Conservation (phyloP, 1,139 yeast species). For the Tardiomyces blankii region DNA sequence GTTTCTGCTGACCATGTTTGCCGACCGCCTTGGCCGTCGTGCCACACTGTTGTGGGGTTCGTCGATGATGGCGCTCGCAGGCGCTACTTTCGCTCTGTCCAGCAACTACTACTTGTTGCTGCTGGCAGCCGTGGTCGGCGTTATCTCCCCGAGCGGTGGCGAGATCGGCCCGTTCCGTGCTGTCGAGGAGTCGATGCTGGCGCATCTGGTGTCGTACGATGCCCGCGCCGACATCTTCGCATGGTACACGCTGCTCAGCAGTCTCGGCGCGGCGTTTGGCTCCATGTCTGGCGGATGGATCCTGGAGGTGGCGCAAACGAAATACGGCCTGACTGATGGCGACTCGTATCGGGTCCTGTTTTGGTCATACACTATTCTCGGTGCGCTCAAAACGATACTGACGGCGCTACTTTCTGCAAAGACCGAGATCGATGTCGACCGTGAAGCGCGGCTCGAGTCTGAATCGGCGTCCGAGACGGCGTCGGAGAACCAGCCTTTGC, state of each 20-base stretch:
- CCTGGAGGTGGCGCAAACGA: conserved; percentile 34
- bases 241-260: conserved; percentile 53
- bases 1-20: conserved; percentile 63
- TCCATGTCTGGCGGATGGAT: conserved; percentile 52
- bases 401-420: conserved; percentile 43
- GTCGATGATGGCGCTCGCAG: conserved; percentile 59
- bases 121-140: conserved; percentile 52
- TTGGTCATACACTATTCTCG: conserved; percentile 44
- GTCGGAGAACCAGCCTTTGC: conserved; percentile 1
- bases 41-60: conserved; percentile 55
- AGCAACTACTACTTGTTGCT: conserved; percentile 45
- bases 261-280: conserved; percentile 71
- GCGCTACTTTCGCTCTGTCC: conserved; percentile 47
- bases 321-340: conserved; percentile 25
- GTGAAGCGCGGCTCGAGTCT: not conserved
- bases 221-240: conserved; percentile 71
- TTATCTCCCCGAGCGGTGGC: conserved; percentile 83
- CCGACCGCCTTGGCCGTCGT: conserved; percentile 67
- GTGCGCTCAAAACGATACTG: conserved; percentile 41
- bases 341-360: conserved; percentile 51
- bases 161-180: conserved; percentile 92
- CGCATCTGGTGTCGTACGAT: conserved; percentile 60
- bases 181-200: conserved; percentile 77
- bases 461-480: too few relatives aligned
- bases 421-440: conserved; percentile 35